Evolutionary conservation across 2,329 filamentous ascomycete genomes (phyloP), one percentile per base, ranked within the genome.

Genomic region (Drechslerella coelobrocha): DNA sequence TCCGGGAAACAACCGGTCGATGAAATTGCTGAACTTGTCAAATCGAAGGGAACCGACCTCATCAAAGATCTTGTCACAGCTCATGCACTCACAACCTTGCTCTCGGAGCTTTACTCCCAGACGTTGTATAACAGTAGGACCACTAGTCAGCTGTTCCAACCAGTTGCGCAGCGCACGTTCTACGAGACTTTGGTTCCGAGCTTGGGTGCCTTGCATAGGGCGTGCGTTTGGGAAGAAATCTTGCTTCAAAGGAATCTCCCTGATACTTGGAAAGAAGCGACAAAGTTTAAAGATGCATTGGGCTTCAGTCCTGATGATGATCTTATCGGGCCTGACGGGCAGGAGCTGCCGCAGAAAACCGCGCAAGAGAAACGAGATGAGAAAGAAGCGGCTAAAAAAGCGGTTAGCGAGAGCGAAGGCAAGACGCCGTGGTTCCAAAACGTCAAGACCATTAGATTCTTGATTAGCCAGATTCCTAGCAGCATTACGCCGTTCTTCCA

Each of bases 401-500:
- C 76, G 24, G 73, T 73, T 19, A 76, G 78, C 23, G 75, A 75
- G 26, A 75, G 74, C 48, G 78, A 79, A 57, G 76, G 78, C 39
- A 76, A 78, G 26, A 77, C 72, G 45, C 78, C 81, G 29, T 79
- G 82, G 47, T 88, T 88, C 78, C 86, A 89, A 77, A 99, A 97
- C 78, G 91, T 89, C 41, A 86, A 89, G 76, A 88, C 86, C 10
- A 82, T 97, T 47, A 85, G 89, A 37, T 88, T 88, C 74, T 82
- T 97, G 9, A 83, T 97, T 10, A 88, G 89, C 75, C 88, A 90
- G 31, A 85, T 95, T 75, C 88, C 92, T 21, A 87, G 87, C 7
- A 88, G 88, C 2, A 89, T 92, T n/a, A 89, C 91, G 17, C 88
- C 89, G 0, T 89, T 97, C 74, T 89, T 96, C 77, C 91, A 96